Evolutionary conservation across 2,329 filamentous ascomycete genomes (phyloP).

Genomic region (Aspergillus cejpii): DNA sequence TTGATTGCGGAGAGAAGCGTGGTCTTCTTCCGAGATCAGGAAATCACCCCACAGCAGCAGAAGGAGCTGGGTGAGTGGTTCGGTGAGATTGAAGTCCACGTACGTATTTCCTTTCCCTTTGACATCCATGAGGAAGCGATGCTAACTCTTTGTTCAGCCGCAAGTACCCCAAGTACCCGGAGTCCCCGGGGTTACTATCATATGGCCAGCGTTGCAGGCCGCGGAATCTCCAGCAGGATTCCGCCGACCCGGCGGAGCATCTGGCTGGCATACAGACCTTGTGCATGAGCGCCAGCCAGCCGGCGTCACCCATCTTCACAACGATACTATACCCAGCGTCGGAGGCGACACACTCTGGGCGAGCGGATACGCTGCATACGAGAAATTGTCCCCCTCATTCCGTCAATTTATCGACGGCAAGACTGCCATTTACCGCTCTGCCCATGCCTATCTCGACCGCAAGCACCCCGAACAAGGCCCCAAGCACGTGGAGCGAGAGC

Average conservation of each 20-base stretch:
- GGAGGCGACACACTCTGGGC: slow-evolving; percentile 71
- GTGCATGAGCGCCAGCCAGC: slow-evolving; percentile 66
- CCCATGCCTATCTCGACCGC: slow-evolving; percentile 62
- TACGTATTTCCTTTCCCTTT: slow-evolving; percentile 33
- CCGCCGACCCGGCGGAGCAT: slow-evolving; percentile 60
- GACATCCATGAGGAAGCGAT: neutral
- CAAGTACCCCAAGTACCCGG: slow-evolving; percentile 66
- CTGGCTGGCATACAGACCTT: slow-evolving; percentile 63
- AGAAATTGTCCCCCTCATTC: slow-evolving; percentile 65
- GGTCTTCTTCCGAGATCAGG: slow-evolving; percentile 61
- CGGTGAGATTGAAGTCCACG: slow-evolving; percentile 62
- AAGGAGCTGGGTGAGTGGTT: slow-evolving; percentile 57
- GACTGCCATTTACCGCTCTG: slow-evolving; percentile 58
- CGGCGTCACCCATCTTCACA: slow-evolving; percentile 63
- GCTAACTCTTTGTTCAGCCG: slow-evolving; percentile 43
- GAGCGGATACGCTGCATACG: slow-evolving; percentile 63
- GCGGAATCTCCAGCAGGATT: slow-evolving; percentile 57
- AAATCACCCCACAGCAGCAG: slow-evolving; percentile 56
- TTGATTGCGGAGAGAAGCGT: slow-evolving; percentile 59
- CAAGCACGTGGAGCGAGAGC: slow-evolving; percentile 59
- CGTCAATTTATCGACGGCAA: slow-evolving; percentile 63
- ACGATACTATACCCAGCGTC: slow-evolving; percentile 57
- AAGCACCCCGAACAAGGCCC: slow-evolving; percentile 56
- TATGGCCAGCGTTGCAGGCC: slow-evolving; percentile 63
- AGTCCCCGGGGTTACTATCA: slow-evolving; percentile 57